Conservation (phyloP, 371 early-diverging fungal species). For the Nematocida displodere region DNA sequence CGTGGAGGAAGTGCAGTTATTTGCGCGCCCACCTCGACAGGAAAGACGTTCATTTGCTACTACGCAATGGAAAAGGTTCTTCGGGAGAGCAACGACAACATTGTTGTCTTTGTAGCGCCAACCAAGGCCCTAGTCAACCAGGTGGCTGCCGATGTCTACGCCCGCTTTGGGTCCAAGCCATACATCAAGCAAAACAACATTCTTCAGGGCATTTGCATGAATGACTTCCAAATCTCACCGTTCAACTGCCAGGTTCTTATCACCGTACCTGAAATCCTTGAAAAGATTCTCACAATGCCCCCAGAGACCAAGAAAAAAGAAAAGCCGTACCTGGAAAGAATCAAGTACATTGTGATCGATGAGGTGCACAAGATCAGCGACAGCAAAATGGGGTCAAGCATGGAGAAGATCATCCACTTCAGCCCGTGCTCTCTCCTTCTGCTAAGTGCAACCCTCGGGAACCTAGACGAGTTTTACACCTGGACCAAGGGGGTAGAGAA, state of each 20-base stretch:
- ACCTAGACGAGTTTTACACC: constrained; percentile 65
- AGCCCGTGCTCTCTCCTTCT: constrained; percentile 67
- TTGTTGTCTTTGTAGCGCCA: constrained; percentile 68
- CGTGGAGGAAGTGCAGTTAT: constrained; percentile 65
- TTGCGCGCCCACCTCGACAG: constrained; percentile 68
- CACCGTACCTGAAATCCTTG: constrained; percentile 67
- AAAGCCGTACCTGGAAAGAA: constrained; percentile 44
- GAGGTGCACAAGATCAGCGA: constrained; percentile 68
- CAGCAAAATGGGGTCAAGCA: constrained; percentile 64
- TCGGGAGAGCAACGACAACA: constrained; percentile 62
- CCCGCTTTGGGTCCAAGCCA: constrained; percentile 66
- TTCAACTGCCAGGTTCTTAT: constrained; percentile 67
- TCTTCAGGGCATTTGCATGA: constrained; percentile 64
- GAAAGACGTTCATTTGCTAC: constrained; percentile 69
- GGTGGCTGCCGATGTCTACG: constrained; percentile 68
- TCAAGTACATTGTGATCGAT: constrained; percentile 68
- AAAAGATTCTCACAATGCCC: constrained; percentile 55
- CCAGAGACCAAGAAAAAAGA: constrained; percentile 27
- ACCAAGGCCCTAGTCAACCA: constrained; percentile 70
- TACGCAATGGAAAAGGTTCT: constrained; percentile 69
- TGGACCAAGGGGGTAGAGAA: constrained; percentile 62
- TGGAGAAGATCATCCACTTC: constrained; percentile 67
- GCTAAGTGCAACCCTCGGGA: constrained; percentile 68
- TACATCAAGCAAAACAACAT: constrained; percentile 54
- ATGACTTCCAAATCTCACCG: constrained; percentile 59